A percentile compares a stretch with the other conserved stretches of the same genome.
Conservation (phyloP, 2,329 filamentous ascomycete genomes). For the Nemania sp. region DNA sequence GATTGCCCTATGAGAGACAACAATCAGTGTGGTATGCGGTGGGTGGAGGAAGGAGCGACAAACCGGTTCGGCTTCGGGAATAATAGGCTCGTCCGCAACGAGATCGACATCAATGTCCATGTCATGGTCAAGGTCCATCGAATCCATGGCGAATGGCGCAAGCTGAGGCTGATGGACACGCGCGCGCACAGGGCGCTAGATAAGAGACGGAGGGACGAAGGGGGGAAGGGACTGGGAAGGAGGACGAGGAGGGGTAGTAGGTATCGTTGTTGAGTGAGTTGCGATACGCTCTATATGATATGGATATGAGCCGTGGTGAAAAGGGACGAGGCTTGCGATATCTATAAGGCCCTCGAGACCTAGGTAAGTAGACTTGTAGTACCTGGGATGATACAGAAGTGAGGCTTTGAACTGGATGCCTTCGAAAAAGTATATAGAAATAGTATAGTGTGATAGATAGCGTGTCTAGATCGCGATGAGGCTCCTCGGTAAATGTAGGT, state of each 20-base stretch:
- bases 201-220: not conserved
- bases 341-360: not conserved
- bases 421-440: too few species aligned
- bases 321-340: constrained; percentile 1
- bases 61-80: constrained; percentile 45
- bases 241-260: not conserved
- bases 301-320: not conserved
- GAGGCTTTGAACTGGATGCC: too few species aligned
- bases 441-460: too few species aligned
- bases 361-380: too few species aligned
- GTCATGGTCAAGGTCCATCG: constrained; percentile 77
- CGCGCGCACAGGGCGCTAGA: constrained; percentile 17
- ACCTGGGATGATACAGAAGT: too few species aligned
- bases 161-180: constrained; percentile 13
- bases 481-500: too few species aligned
- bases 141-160: constrained; percentile 53
- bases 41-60: not conserved
- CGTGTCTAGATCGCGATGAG: too few species aligned
- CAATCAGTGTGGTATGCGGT: constrained; percentile 35
- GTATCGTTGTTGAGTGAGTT: not conserved
- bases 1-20: constrained; percentile 48
- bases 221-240: not conserved
- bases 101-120: constrained; percentile 73
- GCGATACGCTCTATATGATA: not conserved
- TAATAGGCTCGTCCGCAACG: constrained; percentile 58